Percentiles rank a stretch among this genome's conserved stretches.
Evolutionary conservation across 768 basidiomycete species (phyloP).

Genomic region (Boletus eberwhitei): DNA sequence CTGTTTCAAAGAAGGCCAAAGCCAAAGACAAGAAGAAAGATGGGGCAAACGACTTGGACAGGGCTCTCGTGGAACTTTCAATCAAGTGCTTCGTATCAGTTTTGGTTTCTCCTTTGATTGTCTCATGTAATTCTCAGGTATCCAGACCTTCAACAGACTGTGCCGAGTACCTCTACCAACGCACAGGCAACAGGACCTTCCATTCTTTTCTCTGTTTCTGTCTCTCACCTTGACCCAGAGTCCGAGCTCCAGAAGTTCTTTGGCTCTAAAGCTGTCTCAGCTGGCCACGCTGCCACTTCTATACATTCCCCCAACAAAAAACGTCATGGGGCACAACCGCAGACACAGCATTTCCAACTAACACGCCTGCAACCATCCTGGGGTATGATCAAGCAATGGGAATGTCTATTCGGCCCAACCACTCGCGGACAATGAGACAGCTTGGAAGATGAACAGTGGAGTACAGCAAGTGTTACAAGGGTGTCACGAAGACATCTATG

Average conservation of each 20-base stretch:
- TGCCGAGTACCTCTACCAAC: slow-evolving; percentile 23
- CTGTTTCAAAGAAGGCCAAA: slow-evolving; percentile 56
- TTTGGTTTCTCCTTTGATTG: not conserved
- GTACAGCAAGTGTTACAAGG: slow-evolving; percentile 81
- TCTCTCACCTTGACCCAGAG: slow-evolving; percentile 79
- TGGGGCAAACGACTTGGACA: slow-evolving; percentile 76
- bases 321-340: slow-evolving; percentile 35
- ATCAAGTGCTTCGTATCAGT: slow-evolving; percentile 49
- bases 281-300: slow-evolving; percentile 42
- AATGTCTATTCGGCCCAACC: slow-evolving; percentile 69
- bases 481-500: slow-evolving; percentile 77
- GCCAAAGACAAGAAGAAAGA: slow-evolving; percentile 61
- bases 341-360: slow-evolving; percentile 60
- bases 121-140: slow-evolving; percentile 37
- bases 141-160: slow-evolving; percentile 46
- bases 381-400: slow-evolving; percentile 65
- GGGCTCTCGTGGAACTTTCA: slow-evolving; percentile 80
- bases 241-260: slow-evolving; percentile 94
- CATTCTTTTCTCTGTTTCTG: slow-evolving; percentile 72
- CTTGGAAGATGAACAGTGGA: slow-evolving; percentile 54
- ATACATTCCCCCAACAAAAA: slow-evolving; percentile 35
- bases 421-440: slow-evolving; percentile 53
- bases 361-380: slow-evolving; percentile 75
- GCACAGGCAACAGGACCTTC: slow-evolving; percentile 36
- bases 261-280: slow-evolving; percentile 82